Conservation (phyloP, 2,329 filamentous ascomycete species). For the Pseudogymnoascus sp. region DNA sequence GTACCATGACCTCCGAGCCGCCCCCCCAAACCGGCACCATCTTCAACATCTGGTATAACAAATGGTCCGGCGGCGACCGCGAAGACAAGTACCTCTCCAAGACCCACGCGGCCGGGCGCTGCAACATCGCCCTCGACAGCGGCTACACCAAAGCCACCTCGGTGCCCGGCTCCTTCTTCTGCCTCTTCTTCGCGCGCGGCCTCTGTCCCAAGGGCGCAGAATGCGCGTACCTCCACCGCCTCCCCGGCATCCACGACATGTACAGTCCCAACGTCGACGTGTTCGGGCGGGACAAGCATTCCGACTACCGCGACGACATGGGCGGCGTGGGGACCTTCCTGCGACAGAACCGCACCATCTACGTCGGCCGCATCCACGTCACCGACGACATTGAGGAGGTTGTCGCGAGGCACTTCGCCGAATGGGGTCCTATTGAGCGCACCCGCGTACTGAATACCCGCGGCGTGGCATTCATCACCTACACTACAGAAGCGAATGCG, state of each 20-base stretch:
- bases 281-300: slow-evolving; percentile 88
- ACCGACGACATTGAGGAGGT: slow-evolving; percentile 96
- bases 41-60: slow-evolving; percentile 99
- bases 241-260: slow-evolving; percentile 79
- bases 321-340: slow-evolving; percentile 91
- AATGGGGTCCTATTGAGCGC: slow-evolving; percentile 91
- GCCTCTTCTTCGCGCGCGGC: slow-evolving; percentile 82
- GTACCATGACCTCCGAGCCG: slow-evolving; percentile 72
- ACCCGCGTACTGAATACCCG: slow-evolving; percentile 76
- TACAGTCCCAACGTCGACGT: slow-evolving; percentile 94
- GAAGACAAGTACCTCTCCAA: slow-evolving; percentile 86
- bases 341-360: slow-evolving; percentile 88
- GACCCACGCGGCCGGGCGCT: slow-evolving; percentile 73
- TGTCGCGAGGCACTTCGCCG: slow-evolving; percentile 86
- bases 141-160: slow-evolving; percentile 74
- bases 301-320: slow-evolving; percentile 95
- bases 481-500: slow-evolving; percentile 79
- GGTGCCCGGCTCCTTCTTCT: slow-evolving; percentile 78
- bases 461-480: slow-evolving; percentile 93
- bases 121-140: slow-evolving; percentile 72
- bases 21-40: slow-evolving; percentile 89
- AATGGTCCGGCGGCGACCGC: slow-evolving; percentile 91
- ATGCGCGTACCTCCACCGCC: slow-evolving; percentile 86
- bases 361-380: slow-evolving; percentile 88
- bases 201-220: slow-evolving; percentile 79